A percentile compares a stretch with the other conserved stretches of the same genome.
Evolutionary conservation across 352 stramenopile species (phyloP).

Genomic region (Detonula confervacea): DNA sequence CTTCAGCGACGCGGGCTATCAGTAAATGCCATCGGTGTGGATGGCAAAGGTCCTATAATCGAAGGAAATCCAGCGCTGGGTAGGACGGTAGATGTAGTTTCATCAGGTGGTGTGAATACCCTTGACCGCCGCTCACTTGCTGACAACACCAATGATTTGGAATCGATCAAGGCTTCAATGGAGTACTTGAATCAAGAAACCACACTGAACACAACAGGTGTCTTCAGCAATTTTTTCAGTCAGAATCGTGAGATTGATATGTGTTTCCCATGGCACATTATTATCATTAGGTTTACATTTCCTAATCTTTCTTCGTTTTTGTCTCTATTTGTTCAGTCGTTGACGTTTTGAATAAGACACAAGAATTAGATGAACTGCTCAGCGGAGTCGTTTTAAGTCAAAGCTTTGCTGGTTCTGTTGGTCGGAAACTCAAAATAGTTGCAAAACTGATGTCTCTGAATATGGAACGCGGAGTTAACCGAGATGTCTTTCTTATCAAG

Average conservation of each 20-base stretch:
- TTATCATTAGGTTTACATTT: neutral
- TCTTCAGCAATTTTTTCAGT: constrained; percentile 50
- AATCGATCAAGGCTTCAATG: constrained; percentile 25
- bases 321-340: neutral
- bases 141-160: constrained; percentile 12
- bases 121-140: constrained; percentile 20
- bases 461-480: constrained; percentile 64
- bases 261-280: neutral
- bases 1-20: constrained; percentile 56
- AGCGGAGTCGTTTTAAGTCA: constrained; percentile 3
- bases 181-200: constrained; percentile 35
- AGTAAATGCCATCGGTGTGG: constrained; percentile 49
- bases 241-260: constrained; percentile 37
- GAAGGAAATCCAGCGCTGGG: constrained; percentile 56
- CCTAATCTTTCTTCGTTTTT: neutral
- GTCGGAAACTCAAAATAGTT: constrained; percentile 71
- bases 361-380: constrained; percentile 31
- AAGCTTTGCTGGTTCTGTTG: no score
- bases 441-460: constrained; percentile 69
- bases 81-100: constrained; percentile 51
- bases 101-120: constrained; percentile 29
- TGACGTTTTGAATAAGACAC: constrained; percentile 33
- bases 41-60: constrained; percentile 49
- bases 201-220: constrained; percentile 20
- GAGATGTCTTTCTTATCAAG: constrained; percentile 71